Evolutionary conservation across 2,329 filamentous ascomycete genomes (phyloP), one percentile per base, ranked within the genome.

Genomic region (Diaporthe helianthi): DNA sequence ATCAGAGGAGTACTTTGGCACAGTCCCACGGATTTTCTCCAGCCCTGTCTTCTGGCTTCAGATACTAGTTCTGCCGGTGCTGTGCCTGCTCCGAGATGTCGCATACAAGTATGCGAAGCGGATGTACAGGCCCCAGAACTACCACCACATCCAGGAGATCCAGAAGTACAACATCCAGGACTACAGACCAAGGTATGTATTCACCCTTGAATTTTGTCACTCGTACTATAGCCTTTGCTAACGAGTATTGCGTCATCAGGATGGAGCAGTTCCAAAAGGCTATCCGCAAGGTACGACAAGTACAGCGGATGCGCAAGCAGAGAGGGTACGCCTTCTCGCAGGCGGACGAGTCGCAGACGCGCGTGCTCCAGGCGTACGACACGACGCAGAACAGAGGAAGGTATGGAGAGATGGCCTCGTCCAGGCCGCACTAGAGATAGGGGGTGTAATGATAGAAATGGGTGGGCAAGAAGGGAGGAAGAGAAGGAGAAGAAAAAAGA

Each of bases 241-340:
- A 55, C 26, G 2, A 15, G 2, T 10, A 2, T 5, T 19, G 8
- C 29, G 6, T 31, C 44, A 41, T 10, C 72, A 95, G 93, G 77
- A 99, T 99, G 96, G 96, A 99, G 78, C 96, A 99, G 82, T 99
- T 99, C 85, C 96, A 99, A 83, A 99, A 99, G 82, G 96, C 96
- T 26, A 98, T 99, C 77, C 92, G 96, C 76, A 99, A 99, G 83
- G 96, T 99, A 65, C 90, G 96, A 64, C 96, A 99, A 81, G 96
- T 98, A 49, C 96, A 98, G 83, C 92, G 96, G 73, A 99, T 98
- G 96, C 93, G 96, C 79, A 99, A 99, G 83, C 96, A 99, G 83
- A 92, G 96, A 77, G 96, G 96, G 41, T 99, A 99, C 78, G 96
- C 96, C 72, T 99, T 99, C 82, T 97, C 93, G 75, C 94, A 98